Evolutionary conservation across 768 basidiomycete species (phyloP), one percentile per base, ranked within the genome.

Genomic region (Phallus indusiatus): DNA sequence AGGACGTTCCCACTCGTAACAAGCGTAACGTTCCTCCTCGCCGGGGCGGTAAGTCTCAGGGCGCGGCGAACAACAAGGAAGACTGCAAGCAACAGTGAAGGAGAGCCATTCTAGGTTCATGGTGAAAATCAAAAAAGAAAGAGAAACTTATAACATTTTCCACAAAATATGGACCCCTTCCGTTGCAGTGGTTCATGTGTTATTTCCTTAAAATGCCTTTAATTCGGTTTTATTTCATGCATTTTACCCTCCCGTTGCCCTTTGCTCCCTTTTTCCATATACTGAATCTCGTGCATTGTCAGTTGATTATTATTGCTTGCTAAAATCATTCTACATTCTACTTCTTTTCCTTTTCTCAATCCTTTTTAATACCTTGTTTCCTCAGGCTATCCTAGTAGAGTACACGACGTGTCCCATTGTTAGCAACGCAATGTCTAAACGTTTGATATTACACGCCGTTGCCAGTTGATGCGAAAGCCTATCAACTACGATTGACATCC

Each of bases 41-140:
- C 53, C 78, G 81, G 59, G 75, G 73, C 46, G 77, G 73, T 18
- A 71, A 73, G 8, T 63, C 67, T 34, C 47, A 35, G 18, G 61
- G 65, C 8, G 78, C 72, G 50, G 71, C 70, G n/a, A 78, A 78
- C 58, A 85, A 89, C 69, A 83, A 89, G 1, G 86, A 91, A 68
- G 92, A 94, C 71, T 94, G 92, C 80, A 91, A 92, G 77, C 88
- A 93, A 70, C 91, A 94, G 85, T 94, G 74, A 73, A 66, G 7
- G 28, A 28, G 7, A n/a, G 7, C 28, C 52, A 34, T 55, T 24
- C 51, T 17, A 18, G 37, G 54, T 14, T 42, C 12, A n/a, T 10
- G n/a, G n/a, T 10, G 14, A 42, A 14, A 42, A 42, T 42, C 2
- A 42, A 12, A 3, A 42, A 42, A 42, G 4, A 42, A 3, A 42